phyloP scores from a whole-genome alignment of 1,139 yeast species.

The Keqinozyma sinolaborantium region DNA sequence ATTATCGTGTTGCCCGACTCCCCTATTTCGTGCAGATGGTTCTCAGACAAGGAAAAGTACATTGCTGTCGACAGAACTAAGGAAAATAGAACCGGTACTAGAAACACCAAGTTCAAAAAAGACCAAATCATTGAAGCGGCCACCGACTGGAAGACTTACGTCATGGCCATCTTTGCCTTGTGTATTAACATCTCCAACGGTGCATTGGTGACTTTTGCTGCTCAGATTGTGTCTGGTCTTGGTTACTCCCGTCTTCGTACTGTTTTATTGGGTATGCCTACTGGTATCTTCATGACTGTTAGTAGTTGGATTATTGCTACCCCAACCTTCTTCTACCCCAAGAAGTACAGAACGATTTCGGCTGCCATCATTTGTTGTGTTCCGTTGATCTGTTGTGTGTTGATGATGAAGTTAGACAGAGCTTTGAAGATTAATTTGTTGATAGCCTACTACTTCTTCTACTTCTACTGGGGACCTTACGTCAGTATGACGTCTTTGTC shows the following conservation, averaged over 20 bases:
- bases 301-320: conserved; percentile 10
- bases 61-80: conserved; percentile 27
- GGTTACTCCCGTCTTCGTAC: conserved; percentile 17
- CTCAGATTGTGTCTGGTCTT: conserved; percentile 20
- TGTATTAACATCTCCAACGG: conserved; percentile 24
- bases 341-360: conserved; percentile 13
- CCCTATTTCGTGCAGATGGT: conserved; percentile 18
- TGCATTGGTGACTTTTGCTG: conserved; percentile 22
- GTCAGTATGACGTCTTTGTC: conserved; percentile 20
- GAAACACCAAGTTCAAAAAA: conserved; percentile 18
- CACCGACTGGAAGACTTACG: conserved; percentile 9
- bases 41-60: conserved; percentile 23
- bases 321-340: conserved; percentile 12
- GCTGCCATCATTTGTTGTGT: conserved; percentile 23
- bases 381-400: conserved; percentile 40
- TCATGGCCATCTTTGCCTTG: conserved; percentile 13
- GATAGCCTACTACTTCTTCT: conserved; percentile 18
- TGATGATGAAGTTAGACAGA: conserved; percentile 18
- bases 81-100: conserved; percentile 27
- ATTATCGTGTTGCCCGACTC: conserved; percentile 26
- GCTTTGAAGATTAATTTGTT: conserved; percentile 18
- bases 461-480: conserved; percentile 19
- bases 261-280: conserved; percentile 19
- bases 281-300: conserved; percentile 19
- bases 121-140: conserved; percentile 9